phyloP scores from a whole-genome alignment of 805 yeast genomes.

The Ogataea ramenticola region DNA sequence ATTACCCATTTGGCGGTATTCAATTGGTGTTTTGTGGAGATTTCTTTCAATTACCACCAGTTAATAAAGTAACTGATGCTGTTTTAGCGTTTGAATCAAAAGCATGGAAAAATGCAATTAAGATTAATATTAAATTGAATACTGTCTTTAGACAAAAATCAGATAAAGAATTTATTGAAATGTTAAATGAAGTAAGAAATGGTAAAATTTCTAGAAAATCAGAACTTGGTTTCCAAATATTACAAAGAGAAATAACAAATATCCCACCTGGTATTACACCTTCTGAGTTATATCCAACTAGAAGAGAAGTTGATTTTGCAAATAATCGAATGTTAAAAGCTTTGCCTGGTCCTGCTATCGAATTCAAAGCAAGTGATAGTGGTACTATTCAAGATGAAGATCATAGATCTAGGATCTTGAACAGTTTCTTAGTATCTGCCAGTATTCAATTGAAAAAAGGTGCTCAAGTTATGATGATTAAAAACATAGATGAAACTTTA shows the following conservation, averaged over 20 bases:
- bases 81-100: slow-evolving; percentile 59
- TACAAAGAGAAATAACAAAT: slow-evolving; percentile 39
- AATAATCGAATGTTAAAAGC: slow-evolving; percentile 41
- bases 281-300: slow-evolving; percentile 67
- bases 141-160: slow-evolving; percentile 75
- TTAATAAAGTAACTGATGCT: slow-evolving; percentile 29
- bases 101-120: slow-evolving; percentile 55
- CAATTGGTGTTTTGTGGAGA: slow-evolving; percentile 76
- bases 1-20: slow-evolving; percentile 69
- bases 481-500: slow-evolving; percentile 62
- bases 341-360: slow-evolving; percentile 36
- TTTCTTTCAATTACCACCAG: slow-evolving; percentile 79
- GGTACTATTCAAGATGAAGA: slow-evolving; percentile 38
- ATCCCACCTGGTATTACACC: slow-evolving; percentile 56
- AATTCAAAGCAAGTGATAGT: slow-evolving; percentile 47
- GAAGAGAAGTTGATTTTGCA: slow-evolving; percentile 65
- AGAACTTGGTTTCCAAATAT: slow-evolving; percentile 38
- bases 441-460: slow-evolving; percentile 52
- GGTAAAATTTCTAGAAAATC: slow-evolving; percentile 50
- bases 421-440: slow-evolving; percentile 58
- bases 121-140: slow-evolving; percentile 48
- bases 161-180: slow-evolving; percentile 58
- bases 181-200: slow-evolving; percentile 69
- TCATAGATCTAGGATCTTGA: slow-evolving; percentile 36
- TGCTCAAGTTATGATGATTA: slow-evolving; percentile 80